Evolutionary conservation across 2,329 filamentous ascomycete species (phyloP).

Genomic region (Fusarium sp.): DNA sequence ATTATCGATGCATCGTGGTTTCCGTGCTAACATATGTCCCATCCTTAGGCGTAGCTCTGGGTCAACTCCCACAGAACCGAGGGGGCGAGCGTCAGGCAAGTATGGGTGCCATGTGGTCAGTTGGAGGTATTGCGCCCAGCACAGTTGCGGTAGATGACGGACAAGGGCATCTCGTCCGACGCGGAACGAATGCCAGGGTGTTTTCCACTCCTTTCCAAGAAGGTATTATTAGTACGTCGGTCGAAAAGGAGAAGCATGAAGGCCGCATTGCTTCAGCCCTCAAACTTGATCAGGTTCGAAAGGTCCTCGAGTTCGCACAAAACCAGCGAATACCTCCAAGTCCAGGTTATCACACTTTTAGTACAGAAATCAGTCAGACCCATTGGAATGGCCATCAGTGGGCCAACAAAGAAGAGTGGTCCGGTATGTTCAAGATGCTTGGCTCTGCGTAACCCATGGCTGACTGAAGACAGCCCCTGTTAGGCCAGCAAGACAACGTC

Average conservation of each 20-base stretch:
- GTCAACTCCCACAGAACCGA: slow-evolving; percentile 39
- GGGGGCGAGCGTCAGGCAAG: slow-evolving; percentile 64
- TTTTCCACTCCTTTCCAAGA: slow-evolving; percentile 63
- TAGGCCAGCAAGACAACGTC: slow-evolving; percentile 44
- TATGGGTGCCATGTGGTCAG: slow-evolving; percentile 78
- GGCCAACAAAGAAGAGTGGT: slow-evolving; percentile 29
- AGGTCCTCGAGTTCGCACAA: slow-evolving; percentile 69
- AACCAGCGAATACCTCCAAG: slow-evolving; percentile 9
- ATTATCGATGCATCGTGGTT: not conserved
- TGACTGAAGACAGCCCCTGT: slow-evolving; percentile 31
- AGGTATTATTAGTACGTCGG: slow-evolving; percentile 57
- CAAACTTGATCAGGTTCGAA: slow-evolving; percentile 76
- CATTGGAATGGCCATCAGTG: slow-evolving; percentile 45
- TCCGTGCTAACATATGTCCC: slow-evolving; percentile 4
- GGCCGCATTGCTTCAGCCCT: slow-evolving; percentile 82
- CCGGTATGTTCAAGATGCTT: slow-evolving; percentile 2
- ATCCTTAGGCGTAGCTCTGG: slow-evolving; percentile 44
- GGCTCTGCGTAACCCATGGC: not conserved
- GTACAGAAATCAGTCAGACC: slow-evolving; percentile 30
- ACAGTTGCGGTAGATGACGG: slow-evolving; percentile 69
- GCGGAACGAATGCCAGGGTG: slow-evolving; percentile 78
- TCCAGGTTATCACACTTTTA: not conserved
- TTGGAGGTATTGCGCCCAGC: slow-evolving; percentile 75
- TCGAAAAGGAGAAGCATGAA: slow-evolving; percentile 76
- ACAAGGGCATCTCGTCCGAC: slow-evolving; percentile 71